Base-by-base conservation (phyloP, 352 stramenopile genomes). In the Phytophthora nicotianae region DNA sequence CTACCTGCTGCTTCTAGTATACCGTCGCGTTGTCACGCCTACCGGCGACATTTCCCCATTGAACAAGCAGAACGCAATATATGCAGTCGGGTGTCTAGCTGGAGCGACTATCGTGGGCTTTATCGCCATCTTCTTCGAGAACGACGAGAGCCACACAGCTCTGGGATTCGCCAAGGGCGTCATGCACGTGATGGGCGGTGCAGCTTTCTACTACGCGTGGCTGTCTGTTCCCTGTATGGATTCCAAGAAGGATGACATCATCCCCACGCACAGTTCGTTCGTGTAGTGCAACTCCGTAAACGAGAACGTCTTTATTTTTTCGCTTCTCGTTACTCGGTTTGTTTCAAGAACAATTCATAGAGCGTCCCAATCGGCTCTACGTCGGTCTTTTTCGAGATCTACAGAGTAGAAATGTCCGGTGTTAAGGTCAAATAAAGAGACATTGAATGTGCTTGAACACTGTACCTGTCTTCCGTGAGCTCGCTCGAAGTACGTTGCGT, bases 171-270 rank as follows among this genome's bases (percentile, higher is more conserved):
- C 79, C 23, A 88, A 90, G 48, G 84, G 81, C 0, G 70, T 76
- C 33, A 89, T 91, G 80, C 81, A 91, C 70, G 61, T 90, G 49
- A 56, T 88, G 10, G 81, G 74, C 7, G 84, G 81, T 17, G 78
- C 76, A 1, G 74, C 79, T 13, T 93, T 90, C 57, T 93, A 91
- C 69, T 88, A 88, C 45, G 82, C 84, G 51, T 93, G 84, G 84
- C 77, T 89, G 5, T 76, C 78, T 10, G 81, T 91, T 16, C 79
- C 84, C 19, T 93, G 84, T 42, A 72, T 93, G 41, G 84, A 93
- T 65, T 91, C 84, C 14, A 93, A 93, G 68, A 93, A 93, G 68
- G 86, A 83, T 24, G 84, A 93, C 49, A 69, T 91, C 20, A 90
- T 91, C 45, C 81, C 79, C 3, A 87, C 73, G 2, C 85, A 93